Conservation (phyloP, 768 basidiomycete species). For the Auriscalpium microsporum region DNA sequence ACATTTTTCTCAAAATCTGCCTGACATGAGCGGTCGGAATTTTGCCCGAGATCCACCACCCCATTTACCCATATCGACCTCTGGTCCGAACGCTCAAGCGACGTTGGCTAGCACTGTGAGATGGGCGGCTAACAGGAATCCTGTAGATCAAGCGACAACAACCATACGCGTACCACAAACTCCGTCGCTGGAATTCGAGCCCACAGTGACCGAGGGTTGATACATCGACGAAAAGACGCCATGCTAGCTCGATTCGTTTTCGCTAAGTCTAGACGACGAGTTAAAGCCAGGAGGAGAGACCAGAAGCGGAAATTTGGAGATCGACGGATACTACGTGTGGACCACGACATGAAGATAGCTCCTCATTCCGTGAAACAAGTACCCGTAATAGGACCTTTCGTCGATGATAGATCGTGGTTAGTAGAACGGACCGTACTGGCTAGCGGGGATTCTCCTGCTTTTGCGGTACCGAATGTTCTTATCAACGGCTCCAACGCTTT, state of each 20-base stretch:
- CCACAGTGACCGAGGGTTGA: constrained; percentile 2
- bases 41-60: too few species aligned
- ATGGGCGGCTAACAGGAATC: too few species aligned
- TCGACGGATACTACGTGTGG: neutral
- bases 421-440: neutral
- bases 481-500: neutral
- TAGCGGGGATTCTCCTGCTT: constrained; percentile 1
- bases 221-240: neutral
- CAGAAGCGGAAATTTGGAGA: neutral
- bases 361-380: neutral
- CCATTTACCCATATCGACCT: too few species aligned
- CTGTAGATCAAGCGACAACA: too few species aligned
- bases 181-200: constrained; percentile 8
- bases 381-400: neutral
- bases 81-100: too few species aligned
- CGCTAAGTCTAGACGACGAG: neutral
- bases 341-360: neutral
- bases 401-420: neutral
- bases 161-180: too few species aligned
- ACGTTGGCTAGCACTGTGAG: too few species aligned
- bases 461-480: neutral
- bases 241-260: neutral
- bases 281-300: neutral
- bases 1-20: too few species aligned
- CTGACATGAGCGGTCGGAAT: too few species aligned